Percentiles rank a stretch among this genome's conserved stretches.
Evolutionary conservation across 495 filamentous ascomycete genomes (phyloP).

Genomic region (Viridothelium virens): DNA sequence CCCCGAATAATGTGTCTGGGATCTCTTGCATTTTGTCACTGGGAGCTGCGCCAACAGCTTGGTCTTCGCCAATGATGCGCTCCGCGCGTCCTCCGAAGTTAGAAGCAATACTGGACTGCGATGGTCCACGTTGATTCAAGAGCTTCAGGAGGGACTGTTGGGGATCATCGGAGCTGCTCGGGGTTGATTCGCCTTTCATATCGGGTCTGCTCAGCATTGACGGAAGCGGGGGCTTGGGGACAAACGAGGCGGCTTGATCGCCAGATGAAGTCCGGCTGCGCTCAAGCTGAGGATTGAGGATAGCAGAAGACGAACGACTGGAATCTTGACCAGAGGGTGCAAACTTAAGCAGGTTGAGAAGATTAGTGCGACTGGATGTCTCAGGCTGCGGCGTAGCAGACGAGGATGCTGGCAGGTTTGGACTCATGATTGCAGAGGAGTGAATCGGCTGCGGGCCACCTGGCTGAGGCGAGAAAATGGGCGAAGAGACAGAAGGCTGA

Average conservation of each 20-base stretch:
- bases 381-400: slow-evolving; percentile 41
- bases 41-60: slow-evolving; percentile 7
- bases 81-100: slow-evolving; percentile 2
- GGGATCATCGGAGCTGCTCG: slow-evolving; percentile 35
- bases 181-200: slow-evolving; percentile 7
- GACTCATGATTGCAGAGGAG: slow-evolving; percentile 31
- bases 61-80: slow-evolving; percentile 3
- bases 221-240: slow-evolving; percentile 3
- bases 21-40: slow-evolving; percentile 3
- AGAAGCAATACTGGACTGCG: slow-evolving; percentile 14
- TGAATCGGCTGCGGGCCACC: slow-evolving; percentile 31
- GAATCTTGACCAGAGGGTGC: slow-evolving; percentile 33
- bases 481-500: slow-evolving; percentile 34
- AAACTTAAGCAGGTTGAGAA: slow-evolving; percentile 84
- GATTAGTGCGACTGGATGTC: slow-evolving; percentile 49
- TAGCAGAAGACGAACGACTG: not conserved
- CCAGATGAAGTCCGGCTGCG: not conserved
- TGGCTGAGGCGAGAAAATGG: slow-evolving; percentile 32
- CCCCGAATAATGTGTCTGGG: not conserved
- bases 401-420: slow-evolving; percentile 37
- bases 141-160: slow-evolving; percentile 61
- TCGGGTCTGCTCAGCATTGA: slow-evolving; percentile 8
- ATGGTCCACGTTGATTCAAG: slow-evolving; percentile 45
- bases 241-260: slow-evolving; percentile 3
- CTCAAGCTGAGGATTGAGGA: slow-evolving; percentile 1